Base-by-base conservation (phyloP, 371 early-diverging fungal species). In the Umbelopsis sp. region DNA sequence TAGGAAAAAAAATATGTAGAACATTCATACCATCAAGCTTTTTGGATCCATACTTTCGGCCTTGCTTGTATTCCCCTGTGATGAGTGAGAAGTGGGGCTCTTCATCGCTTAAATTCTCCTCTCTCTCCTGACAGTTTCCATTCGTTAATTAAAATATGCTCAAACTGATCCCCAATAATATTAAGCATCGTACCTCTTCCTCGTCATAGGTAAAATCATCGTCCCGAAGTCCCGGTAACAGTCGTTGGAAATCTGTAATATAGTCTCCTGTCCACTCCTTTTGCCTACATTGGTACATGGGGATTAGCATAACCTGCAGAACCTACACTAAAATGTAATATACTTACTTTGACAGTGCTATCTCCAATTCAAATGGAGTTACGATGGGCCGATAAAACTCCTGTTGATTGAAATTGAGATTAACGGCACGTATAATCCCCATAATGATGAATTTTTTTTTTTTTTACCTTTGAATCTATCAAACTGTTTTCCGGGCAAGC, bases 401-500 rank as follows among this genome's bases (percentile, higher is more conserved):
- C 79, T 86, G 72, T 44, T 50, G 65, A 68, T 63, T 32, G 38
- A 8, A 44, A 66, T 29, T n/a, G 25, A 57, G 38, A 66, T 62
- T 24, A 65, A 48, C 24, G 25, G 37, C 10, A 52, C 35, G 11
- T 29, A 41, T 66, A 32, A 53, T 45, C 44, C 57, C 9, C 6
- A 37, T 65, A 52, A 14, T 3, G 25, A 52, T 50, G 53, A 44
- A n/a, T 11, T 63, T 20, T 29, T 45, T 11, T n/a, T n/a, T n/a
- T n/a, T 25, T 46, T 63, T 79, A 84, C 89, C 80, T 89, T 91
- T 52, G 93, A 91, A 77, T 98, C 97, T 65, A 97, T 89, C 72
- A 98, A 81, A 65, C 92, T 89, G 83, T 95, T 96, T 78, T 98
- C 96, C 25, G 97, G 95, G 72, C 97, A 97, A 16, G 96, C 95